A percentile compares a stretch with the other conserved stretches of the same genome.
Evolutionary conservation across 139 green algal genomes (phyloP).

Genomic region (Pleodorina starrii): DNA sequence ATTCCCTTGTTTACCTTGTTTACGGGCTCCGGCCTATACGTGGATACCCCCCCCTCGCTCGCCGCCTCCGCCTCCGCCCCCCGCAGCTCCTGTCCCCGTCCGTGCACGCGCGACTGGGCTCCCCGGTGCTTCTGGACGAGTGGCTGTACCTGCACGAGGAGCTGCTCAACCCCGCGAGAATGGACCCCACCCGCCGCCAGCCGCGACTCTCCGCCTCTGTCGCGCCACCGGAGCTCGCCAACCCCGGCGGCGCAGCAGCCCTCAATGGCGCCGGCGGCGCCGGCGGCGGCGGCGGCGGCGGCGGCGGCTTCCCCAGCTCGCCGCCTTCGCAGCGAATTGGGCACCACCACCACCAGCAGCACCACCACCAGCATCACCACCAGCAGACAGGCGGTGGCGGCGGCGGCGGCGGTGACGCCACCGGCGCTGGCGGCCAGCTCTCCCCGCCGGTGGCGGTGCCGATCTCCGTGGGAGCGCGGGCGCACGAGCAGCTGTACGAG

Average conservation of each 20-base stretch:
- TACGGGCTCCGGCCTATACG: too few relatives aligned
- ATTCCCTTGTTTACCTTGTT: too few relatives aligned
- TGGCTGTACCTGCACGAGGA: constrained; percentile 38
- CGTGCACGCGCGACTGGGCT: background rate
- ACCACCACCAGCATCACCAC: too few relatives aligned
- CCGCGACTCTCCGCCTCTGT: background rate
- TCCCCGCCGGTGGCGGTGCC: background rate
- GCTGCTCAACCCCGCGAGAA: constrained; percentile 10
- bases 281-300: background rate
- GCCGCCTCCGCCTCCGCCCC: background rate
- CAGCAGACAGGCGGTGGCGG: background rate
- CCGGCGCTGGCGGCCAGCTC: background rate
- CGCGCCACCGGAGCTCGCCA: background rate
- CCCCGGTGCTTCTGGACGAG: constrained; percentile 1
- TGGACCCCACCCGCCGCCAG: background rate
- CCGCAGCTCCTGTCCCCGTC: constrained; percentile 13
- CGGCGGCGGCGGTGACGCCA: background rate
- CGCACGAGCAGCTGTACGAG: background rate
- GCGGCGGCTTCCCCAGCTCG: background rate
- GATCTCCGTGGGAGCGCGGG: background rate
- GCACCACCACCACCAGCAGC: too few relatives aligned
- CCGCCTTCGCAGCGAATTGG: too few relatives aligned
- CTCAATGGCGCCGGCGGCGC: background rate
- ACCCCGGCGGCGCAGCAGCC: too few relatives aligned
- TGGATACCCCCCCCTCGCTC: background rate